phyloP scores from a whole-genome alignment of 331 rosid genomes.

The Rosa hybrid region DNA sequence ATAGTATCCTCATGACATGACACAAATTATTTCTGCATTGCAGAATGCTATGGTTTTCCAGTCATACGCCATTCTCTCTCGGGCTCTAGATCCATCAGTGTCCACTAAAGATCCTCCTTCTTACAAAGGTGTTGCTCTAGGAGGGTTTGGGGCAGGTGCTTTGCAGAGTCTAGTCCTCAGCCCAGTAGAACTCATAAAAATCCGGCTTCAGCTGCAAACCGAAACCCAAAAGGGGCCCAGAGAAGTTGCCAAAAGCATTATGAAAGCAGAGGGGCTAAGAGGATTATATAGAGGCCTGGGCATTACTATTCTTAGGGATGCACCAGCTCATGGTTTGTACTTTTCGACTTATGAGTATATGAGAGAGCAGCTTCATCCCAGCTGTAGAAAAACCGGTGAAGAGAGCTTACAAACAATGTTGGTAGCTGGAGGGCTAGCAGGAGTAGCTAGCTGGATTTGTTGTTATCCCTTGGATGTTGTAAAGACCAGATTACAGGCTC shows the following conservation, averaged over 20 bases:
- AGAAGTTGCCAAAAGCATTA: slow-evolving; percentile 47
- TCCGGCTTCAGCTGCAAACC: slow-evolving; percentile 69
- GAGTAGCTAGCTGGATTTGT: slow-evolving; percentile 74
- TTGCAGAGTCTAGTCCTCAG: slow-evolving; percentile 63
- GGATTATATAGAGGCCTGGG: slow-evolving; percentile 71
- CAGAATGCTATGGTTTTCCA: slow-evolving; percentile 94
- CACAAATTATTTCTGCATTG: slow-evolving; percentile 16
- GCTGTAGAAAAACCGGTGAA: slow-evolving; percentile 62
- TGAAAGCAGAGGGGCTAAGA: slow-evolving; percentile 58
- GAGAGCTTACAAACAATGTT: slow-evolving; percentile 68
- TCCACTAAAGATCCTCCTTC: slow-evolving; percentile 66
- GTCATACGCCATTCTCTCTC: slow-evolving; percentile 67
- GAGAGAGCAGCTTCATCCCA: slow-evolving; percentile 79
- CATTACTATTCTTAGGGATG: slow-evolving; percentile 68
- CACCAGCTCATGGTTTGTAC: slow-evolving; percentile 69
- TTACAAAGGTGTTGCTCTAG: slow-evolving; percentile 65
- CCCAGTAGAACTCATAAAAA: slow-evolving; percentile 71
- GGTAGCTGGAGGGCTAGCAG: slow-evolving; percentile 77
- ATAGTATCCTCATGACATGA: not conserved
- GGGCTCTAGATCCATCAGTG: slow-evolving; percentile 47
- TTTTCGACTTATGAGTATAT: slow-evolving; percentile 78
- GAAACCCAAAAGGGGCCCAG: slow-evolving; percentile 47
- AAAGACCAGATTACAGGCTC: slow-evolving; percentile 74
- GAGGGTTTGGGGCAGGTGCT: slow-evolving; percentile 77
- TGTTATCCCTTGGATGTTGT: slow-evolving; percentile 79